phyloP scores from a whole-genome alignment of 202 grass and related monocot species.

The Carex arenaria region DNA sequence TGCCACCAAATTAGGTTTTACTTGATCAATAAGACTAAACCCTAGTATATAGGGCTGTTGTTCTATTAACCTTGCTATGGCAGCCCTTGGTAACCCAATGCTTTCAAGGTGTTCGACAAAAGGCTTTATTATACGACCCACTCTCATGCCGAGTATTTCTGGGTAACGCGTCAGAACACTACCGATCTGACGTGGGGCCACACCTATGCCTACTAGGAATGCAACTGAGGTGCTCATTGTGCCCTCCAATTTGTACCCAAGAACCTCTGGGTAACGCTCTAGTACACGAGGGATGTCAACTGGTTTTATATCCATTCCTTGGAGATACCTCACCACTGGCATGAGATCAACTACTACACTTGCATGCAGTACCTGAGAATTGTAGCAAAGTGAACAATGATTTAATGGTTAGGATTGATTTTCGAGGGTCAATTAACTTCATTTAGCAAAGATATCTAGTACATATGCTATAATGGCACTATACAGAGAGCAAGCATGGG shows the following conservation, averaged over 20 bases:
- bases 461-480: neutral
- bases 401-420: neutral
- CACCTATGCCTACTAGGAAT: conserved; percentile 72
- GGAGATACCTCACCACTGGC: conserved; percentile 86
- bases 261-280: conserved; percentile 81
- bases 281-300: conserved; percentile 63
- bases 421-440: neutral
- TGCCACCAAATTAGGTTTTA: conserved; percentile 59
- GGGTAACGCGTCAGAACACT: conserved; percentile 61
- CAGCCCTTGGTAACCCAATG: conserved; percentile 60
- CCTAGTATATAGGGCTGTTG: conserved; percentile 75
- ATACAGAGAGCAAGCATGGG: neutral
- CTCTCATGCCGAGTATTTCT: conserved; percentile 78
- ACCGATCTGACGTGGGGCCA: conserved; percentile 57
- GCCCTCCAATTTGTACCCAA: conserved; percentile 94
- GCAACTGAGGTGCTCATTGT: conserved; percentile 97
- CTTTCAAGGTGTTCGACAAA: conserved; percentile 77
- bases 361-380: conserved; percentile 66
- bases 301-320: conserved; percentile 75
- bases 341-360: conserved; percentile 88
- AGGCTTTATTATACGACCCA: conserved; percentile 84
- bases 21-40: conserved; percentile 59
- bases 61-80: conserved; percentile 59
- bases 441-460: neutral
- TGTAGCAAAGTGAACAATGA: neutral